Percentiles rank a stretch among this genome's conserved stretches.
These are phyloP conservation scores for Myxozyma geophila DNA, from an alignment of 805 yeast genomes.

Conservation along the genomic window DNA sequence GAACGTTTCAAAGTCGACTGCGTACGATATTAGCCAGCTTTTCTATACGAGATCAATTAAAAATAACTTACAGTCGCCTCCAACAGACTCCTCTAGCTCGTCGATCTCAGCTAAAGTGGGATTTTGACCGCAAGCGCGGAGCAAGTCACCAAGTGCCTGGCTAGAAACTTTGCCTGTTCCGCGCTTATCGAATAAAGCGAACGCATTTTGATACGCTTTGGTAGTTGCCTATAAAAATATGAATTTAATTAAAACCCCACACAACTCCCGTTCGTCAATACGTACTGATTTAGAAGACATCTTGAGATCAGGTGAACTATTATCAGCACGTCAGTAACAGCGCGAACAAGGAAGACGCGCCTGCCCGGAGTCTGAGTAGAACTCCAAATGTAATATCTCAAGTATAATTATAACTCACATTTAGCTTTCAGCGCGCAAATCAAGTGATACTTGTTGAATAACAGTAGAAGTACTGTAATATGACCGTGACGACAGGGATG, in stretches of 20 bases:
- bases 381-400: too few species aligned
- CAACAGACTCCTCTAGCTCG: conserved; percentile 54
- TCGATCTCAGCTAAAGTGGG: conserved; percentile 90
- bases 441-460: too few species aligned
- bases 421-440: too few species aligned
- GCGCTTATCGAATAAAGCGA: conserved; percentile 93
- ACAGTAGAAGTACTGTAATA: too few species aligned
- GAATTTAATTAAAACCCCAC: not conserved
- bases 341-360: not conserved
- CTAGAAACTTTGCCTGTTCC: conserved; percentile 90
- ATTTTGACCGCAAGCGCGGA: conserved; percentile 97
- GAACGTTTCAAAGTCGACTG: conserved; percentile 74
- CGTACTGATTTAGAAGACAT: conserved; percentile 34
- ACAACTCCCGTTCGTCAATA: not conserved
- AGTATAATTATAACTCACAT: too few species aligned
- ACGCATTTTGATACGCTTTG: conserved; percentile 59
- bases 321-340: not conserved
- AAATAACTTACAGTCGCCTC: conserved; percentile 43
- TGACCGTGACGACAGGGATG: too few species aligned
- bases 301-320: not conserved
- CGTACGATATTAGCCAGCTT: not conserved
- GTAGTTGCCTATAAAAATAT: conserved; percentile 23
- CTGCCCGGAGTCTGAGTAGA: too few species aligned
- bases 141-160: conserved; percentile 85
- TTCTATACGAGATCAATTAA: not conserved